Base-by-base conservation (phyloP, 2,329 filamentous ascomycete genomes). In the Fusarium pilosicola region DNA sequence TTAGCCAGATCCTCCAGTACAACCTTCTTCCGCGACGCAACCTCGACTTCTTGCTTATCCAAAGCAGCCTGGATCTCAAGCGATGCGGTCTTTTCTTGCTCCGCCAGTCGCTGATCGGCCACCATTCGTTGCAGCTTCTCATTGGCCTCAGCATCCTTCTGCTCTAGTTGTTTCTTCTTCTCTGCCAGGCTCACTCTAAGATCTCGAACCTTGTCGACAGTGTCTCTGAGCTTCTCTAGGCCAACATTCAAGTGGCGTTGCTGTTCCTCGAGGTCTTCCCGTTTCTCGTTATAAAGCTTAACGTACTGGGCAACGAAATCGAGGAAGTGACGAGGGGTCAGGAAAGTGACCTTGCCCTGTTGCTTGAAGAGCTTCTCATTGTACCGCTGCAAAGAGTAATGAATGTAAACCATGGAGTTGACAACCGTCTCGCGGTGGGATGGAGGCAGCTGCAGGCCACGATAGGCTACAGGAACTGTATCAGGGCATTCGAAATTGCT, bases 251-350 rank as follows among this genome's bases (percentile, higher is more conserved):
- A 88, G 88, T 99, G 96, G 36, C 96, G 93, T 81, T 99, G 96
- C 82, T 99, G 96, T 81, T 99, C 96, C 83, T 99, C 96, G 3
- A 99, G 89, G 80, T 99, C 96, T 82, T 98, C 96, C 17, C 97
- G 93, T 86, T 99, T 99, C 83, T 99, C 96, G 72, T 95, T 97
- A 85, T 98, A 98, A 12, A 99, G 88, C 82, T 94, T 96, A 82
- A 98, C 95, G 81, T 98, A 99, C 80, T 99, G 96, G 44, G 95
- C 94, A 66, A 99, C 96, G 79, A 99, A 99, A 82, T 99, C 97
- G 58, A 99, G 86, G 86, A 97, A 99, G 83, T 99, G 96, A 51
- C 96, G 92, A 51, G 96, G 96, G 17, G 97, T 99, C 64, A 99
- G 90, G 86, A 94, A 98, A 1, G 96, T 98, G 36, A 93, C 89